Base-by-base conservation (phyloP, 768 basidiomycete genomes). In the Clavulina sp. region DNA sequence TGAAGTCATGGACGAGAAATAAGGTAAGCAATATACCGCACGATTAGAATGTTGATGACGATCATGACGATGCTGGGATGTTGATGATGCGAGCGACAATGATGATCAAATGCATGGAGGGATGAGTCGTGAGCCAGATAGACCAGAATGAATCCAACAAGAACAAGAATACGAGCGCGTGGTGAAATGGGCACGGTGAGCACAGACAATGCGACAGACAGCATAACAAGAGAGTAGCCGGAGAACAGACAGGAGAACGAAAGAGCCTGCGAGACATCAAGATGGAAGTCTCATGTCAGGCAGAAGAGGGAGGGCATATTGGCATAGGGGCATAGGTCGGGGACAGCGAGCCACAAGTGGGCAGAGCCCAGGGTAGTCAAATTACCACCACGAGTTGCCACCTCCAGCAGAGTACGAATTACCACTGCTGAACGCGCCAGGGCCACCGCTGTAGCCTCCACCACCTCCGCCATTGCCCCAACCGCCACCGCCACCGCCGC, bases 371-470 rank as follows among this genome's bases (percentile, higher is more conserved):
- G 44, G 6, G 28, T 9, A 23, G 24, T 41, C 43, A 38, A 40
- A 64, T 65, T 69, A 73, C 75, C 76, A 75, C 74, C 76, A 73
- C 61, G 60, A 61, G 60, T 69, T 67, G 23, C 60, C 46, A n/a
- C 65, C 62, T n/a, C n/a, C n/a, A n/a, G n/a, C n/a, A n/a, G n/a
- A n/a, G n/a, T n/a, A n/a, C n/a, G n/a, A n/a, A n/a, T n/a, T n/a
- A n/a, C n/a, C n/a, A n/a, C n/a, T n/a, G n/a, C n/a, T n/a, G n/a
- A n/a, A n/a, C n/a, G n/a, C n/a, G n/a, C n/a, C n/a, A n/a, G n/a
- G n/a, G n/a, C n/a, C n/a, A 16, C 68, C 64, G 21, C 65, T 57
- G 19, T 55, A 58, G 3, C 63, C 65, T 0, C 71, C 67, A 3
- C 36, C 49, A 24, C 66, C 61, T 9, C 67, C 59, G 41, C 61